Evolutionary conservation across 208 protist species (phyloP).

Genomic region (Trypanosoma congolense): DNA sequence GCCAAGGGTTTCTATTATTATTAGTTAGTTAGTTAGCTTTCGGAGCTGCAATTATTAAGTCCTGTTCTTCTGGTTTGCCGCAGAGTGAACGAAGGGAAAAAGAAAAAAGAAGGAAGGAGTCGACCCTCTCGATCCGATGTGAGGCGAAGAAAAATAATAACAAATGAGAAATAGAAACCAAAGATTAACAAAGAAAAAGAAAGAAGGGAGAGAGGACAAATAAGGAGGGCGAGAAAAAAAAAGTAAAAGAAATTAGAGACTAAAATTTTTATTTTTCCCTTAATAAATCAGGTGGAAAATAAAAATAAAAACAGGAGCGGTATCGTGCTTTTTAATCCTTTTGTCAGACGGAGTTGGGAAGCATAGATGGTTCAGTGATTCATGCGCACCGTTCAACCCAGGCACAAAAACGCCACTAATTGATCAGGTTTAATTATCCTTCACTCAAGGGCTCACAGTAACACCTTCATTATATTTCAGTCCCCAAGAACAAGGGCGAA

Average conservation of each 20-base stretch:
- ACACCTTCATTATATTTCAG: no score
- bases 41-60: no score
- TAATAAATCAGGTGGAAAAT: not conserved
- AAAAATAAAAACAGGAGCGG: not conserved
- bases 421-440: no score
- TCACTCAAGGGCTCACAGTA: no score
- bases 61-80: no score
- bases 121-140: not conserved
- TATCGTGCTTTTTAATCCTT: not conserved
- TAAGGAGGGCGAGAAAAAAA: conserved; percentile 8
- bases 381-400: not conserved
- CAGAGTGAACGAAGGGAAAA: no score
- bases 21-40: no score
- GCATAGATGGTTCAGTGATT: not conserved
- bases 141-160: conserved; percentile 1
- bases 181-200: not conserved
- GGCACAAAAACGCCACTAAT: no score
- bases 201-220: conserved; percentile 13
- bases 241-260: conserved; percentile 10
- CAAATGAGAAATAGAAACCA: conserved; percentile 1
- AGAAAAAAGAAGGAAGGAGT: no score
- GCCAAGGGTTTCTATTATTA: no score
- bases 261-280: not conserved
- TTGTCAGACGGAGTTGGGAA: not conserved
- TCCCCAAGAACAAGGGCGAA: no score